phyloP scores from a whole-genome alignment of 176 grass and related monocot species.

The Carex littledalei region DNA sequence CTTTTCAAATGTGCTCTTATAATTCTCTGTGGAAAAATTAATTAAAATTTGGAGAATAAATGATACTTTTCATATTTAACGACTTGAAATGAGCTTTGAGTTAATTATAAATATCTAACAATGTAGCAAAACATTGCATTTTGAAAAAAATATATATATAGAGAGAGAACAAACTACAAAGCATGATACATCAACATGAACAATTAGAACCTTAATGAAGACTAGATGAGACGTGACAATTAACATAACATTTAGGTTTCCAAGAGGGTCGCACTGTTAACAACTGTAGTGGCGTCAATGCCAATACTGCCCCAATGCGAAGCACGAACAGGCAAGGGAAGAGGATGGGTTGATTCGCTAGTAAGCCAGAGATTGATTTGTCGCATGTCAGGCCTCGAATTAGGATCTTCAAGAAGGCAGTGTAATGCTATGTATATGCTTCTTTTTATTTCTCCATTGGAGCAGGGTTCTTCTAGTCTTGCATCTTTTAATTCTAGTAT shows the following conservation, averaged over 20 bases:
- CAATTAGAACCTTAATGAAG: no score
- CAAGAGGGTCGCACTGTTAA: not conserved
- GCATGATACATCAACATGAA: no score
- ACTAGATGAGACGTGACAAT: no score
- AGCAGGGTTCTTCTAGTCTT: not conserved
- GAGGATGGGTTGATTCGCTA: not conserved
- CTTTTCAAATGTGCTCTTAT: no score
- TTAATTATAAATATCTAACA: no score
- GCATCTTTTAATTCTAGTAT: not conserved
- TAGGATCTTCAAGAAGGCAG: constrained; percentile 4
- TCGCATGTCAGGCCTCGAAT: not conserved
- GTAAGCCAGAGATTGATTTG: not conserved
- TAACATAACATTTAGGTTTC: not conserved
- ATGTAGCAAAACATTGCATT: no score
- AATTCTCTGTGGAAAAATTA: no score
- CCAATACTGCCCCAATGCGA: not conserved
- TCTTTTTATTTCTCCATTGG: constrained; percentile 4
- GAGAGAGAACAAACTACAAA: no score
- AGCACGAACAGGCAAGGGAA: not conserved
- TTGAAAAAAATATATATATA: no score
- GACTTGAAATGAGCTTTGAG: no score
- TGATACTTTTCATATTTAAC: no score
- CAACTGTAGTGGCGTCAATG: not conserved
- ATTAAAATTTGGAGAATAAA: no score
- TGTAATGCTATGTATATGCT: constrained; percentile 13